Conservation (phyloP, 2,329 filamentous ascomycete genomes). For the Colletotrichum salicis region DNA sequence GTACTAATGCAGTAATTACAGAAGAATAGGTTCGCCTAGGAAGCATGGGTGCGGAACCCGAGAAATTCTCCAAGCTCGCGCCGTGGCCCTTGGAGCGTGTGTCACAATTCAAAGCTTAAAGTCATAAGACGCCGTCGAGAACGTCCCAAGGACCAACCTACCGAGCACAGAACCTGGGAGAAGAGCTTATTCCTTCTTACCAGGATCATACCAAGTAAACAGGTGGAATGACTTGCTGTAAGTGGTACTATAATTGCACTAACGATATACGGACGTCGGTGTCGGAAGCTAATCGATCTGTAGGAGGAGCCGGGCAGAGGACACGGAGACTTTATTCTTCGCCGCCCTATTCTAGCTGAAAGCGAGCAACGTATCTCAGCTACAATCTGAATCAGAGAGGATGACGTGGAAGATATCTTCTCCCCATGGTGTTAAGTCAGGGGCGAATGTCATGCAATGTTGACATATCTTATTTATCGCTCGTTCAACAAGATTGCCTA, state of each 20-base stretch:
- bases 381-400: neutral
- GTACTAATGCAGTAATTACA: neutral
- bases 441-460: neutral
- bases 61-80: neutral
- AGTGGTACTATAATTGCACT: neutral
- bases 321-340: neutral
- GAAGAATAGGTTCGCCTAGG: neutral
- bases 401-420: neutral
- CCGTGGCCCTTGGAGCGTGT: neutral
- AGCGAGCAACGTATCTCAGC: no score
- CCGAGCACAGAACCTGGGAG: neutral
- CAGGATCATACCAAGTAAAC: neutral
- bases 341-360: no score
- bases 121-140: neutral
- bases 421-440: neutral
- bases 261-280: neutral
- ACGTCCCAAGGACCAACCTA: neutral
- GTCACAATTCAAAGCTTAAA: neutral
- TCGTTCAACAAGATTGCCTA: neutral
- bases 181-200: neutral
- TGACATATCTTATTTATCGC: neutral
- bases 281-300: neutral
- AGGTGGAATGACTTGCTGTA: neutral
- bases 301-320: neutral
- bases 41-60: neutral